Base-by-base conservation (phyloP, 2,329 filamentous ascomycete genomes). In the Seiridium cupressi region DNA sequence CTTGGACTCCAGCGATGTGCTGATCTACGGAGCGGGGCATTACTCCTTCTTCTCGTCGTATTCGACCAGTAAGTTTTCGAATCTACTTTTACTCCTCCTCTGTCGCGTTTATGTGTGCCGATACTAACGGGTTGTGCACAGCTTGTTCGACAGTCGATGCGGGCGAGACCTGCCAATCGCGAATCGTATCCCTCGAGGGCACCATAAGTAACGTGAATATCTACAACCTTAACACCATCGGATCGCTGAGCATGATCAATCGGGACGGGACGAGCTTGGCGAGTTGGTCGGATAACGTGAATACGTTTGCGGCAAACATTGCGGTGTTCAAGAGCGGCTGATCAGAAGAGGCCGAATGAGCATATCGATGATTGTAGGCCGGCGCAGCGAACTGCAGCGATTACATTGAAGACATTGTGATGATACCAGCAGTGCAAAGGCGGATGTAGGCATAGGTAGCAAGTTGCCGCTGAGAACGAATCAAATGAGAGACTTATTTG, bases 21-120 rank as follows among this genome's bases (percentile, higher is more conserved):
- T 80, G 61, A 72, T 84, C 53, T 87, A 88, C 61, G 86, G 86
- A 18, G 84, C 81, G 0, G 87, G 87, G 0, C 70, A 88, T 36
- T 90, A 89, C 74, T 76, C 73, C 38, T 84, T 81, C 63, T 88
- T 88, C 73, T 82, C 84, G 69, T 80, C 85, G 69, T 85, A 87
- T 68, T 79, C 81, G 65, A 79, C 76, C 3, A 60, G 68, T 71
- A 66, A 69, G 68, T 64, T 53, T 10, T 3, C 40, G 32, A 44
- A n/a, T 3, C 47, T n/a, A 9, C 10, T 31, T 55, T 11, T n/a
- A 4, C 10, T 8, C 34, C 44, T 44, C 31, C 32, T n/a, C 35
- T 35, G 10, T 44, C 3, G 5, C 2, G 40, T 44, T 48, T 31
- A 18, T n/a, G 7, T 31, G 8, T 51, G 8, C 26, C 62, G 46